phyloP scores from a whole-genome alignment of 177 flowering plant genomes.

The Tripterygium wilfordii region DNA sequence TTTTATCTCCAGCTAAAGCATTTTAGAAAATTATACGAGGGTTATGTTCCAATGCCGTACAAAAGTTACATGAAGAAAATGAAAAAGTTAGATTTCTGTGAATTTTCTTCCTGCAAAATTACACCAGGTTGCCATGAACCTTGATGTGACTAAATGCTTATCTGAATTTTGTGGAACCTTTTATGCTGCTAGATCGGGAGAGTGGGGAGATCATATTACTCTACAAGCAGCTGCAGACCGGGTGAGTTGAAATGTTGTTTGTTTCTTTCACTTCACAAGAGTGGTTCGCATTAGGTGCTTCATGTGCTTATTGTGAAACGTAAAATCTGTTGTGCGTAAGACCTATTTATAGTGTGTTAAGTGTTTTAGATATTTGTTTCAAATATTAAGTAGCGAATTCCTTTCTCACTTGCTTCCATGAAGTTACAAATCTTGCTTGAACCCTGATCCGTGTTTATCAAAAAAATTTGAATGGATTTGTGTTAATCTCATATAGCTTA shows the following conservation, averaged over 20 bases:
- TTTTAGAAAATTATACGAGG: slow-evolving; percentile 57
- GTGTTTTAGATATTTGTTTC: neutral
- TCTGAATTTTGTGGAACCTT: neutral
- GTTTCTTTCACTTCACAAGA: too few relatives aligned
- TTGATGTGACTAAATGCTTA: neutral
- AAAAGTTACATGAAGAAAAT: slow-evolving; percentile 75
- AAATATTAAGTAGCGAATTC: neutral
- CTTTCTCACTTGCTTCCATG: too few relatives aligned
- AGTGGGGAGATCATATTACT: slow-evolving; percentile 97
- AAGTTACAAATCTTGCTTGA: too few relatives aligned
- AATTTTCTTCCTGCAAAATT: slow-evolving; percentile 6
- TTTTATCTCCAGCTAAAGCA: slow-evolving; percentile 65
- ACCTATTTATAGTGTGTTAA: neutral
- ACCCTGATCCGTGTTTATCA: too few relatives aligned
- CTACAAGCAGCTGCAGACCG: slow-evolving; percentile 92
- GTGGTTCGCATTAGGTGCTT: too few relatives aligned
- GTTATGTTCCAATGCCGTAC: slow-evolving; percentile 91
- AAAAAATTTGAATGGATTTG: too few relatives aligned
- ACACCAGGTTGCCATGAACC: neutral
- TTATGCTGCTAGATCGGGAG: slow-evolving; percentile 52
- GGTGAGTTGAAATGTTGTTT: slow-evolving; percentile 25
- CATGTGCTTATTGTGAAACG: too few relatives aligned
- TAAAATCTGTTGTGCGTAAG: too few relatives aligned
- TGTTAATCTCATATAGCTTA: neutral
- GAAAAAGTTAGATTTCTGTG: slow-evolving; percentile 51